phyloP scores from a whole-genome alignment of 306 rosid genomes.

The Sicyos baderoa region DNA sequence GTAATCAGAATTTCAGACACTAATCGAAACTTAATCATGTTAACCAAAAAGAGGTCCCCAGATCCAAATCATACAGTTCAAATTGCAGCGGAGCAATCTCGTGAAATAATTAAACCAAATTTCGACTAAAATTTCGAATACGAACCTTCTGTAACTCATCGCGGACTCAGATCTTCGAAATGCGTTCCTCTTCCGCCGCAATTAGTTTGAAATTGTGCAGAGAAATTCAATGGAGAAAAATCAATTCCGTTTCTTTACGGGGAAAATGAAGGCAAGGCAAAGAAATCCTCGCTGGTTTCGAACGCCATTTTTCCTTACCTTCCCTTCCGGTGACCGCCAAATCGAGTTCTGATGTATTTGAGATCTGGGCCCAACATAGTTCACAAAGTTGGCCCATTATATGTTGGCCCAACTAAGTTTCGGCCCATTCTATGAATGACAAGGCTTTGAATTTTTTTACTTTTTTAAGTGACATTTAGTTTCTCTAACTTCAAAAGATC shows the following conservation, averaged over 20 bases:
- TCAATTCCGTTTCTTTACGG: neutral
- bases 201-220: neutral
- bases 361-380: neutral
- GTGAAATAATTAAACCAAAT: slow-evolving; percentile 3
- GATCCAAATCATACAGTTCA: slow-evolving; percentile 7
- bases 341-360: neutral
- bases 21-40: neutral
- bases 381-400: neutral
- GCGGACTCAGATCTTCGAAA: slow-evolving; percentile 14
- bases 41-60: neutral
- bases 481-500: too few relatives aligned
- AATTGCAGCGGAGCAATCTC: slow-evolving; percentile 3
- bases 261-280: neutral
- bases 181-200: slow-evolving; percentile 6
- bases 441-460: neutral
- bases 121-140: neutral
- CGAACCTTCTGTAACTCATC: slow-evolving; percentile 91
- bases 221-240: neutral
- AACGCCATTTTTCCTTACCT: neutral
- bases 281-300: neutral
- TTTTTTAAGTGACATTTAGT: too few relatives aligned
- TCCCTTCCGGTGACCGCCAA: neutral
- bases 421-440: neutral
- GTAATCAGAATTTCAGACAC: neutral
- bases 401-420: neutral